Conservation (phyloP, 164 flowering plant species). For the Vitis labrusca region DNA sequence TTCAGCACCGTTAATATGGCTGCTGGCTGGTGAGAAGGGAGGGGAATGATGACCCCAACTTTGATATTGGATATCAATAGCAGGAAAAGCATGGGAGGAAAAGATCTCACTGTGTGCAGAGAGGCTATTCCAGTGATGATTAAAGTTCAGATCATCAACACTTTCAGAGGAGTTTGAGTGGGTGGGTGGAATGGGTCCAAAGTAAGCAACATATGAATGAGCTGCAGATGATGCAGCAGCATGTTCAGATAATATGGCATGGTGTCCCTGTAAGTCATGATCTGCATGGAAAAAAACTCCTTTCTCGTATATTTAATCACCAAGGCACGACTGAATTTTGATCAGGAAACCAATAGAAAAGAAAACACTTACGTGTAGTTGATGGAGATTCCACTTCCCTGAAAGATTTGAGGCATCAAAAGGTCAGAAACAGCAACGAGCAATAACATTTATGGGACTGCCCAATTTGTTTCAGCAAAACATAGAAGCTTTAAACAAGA, state of each 20-base stretch:
- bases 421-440: constrained; percentile 14
- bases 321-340: not conserved
- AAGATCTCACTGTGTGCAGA: constrained; percentile 21
- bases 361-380: constrained; percentile 39
- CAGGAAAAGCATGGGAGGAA: constrained; percentile 31
- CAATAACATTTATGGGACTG: not conserved
- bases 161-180: constrained; percentile 14
- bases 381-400: constrained; percentile 44
- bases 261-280: constrained; percentile 25
- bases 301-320: not conserved
- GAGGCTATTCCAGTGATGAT: constrained; percentile 14
- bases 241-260: constrained; percentile 19
- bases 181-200: constrained; percentile 24
- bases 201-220: constrained; percentile 26
- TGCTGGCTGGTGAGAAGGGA: constrained; percentile 12
- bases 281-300: constrained; percentile 15
- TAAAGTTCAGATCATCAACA: constrained; percentile 16
- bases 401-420: constrained; percentile 19
- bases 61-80: constrained; percentile 31
- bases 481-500: not conserved
- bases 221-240: constrained; percentile 23
- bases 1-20: constrained; percentile 27
- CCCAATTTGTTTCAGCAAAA: not conserved
- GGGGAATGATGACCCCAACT: constrained; percentile 27
- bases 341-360: not conserved